A percentile compares a stretch with the other conserved stretches of the same genome.
These are phyloP conservation scores for Phylloporus sp. DNA, from an alignment of 768 basidiomycete species.

Conservation along the genomic window DNA sequence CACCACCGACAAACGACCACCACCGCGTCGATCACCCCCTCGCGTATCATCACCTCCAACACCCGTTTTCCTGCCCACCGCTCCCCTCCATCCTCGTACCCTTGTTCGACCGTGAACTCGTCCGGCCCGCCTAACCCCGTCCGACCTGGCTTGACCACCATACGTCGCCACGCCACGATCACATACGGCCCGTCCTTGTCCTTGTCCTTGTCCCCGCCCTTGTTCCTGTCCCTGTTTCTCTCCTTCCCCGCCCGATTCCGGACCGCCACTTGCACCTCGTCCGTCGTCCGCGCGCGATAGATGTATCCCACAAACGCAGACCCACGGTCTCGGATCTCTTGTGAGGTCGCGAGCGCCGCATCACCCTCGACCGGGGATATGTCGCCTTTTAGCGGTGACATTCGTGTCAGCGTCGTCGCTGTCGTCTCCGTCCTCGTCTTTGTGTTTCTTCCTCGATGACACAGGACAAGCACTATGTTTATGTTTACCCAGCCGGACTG, in stretches of 20 bases:
- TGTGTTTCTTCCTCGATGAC: no score
- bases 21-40: slow-evolving; percentile 69
- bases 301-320: slow-evolving; percentile 68
- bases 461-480: no score
- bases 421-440: no score
- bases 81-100: slow-evolving; percentile 74
- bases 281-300: slow-evolving; percentile 31
- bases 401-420: neutral
- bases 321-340: slow-evolving; percentile 70
- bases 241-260: neutral
- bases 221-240: neutral
- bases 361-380: no score
- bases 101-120: slow-evolving; percentile 64
- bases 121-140: slow-evolving; percentile 67
- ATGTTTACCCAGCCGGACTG: no score
- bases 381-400: no score
- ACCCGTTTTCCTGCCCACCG: slow-evolving; percentile 62
- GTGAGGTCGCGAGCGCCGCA: slow-evolving; percentile 43
- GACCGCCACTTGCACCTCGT: slow-evolving; percentile 41
- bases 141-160: slow-evolving; percentile 60
- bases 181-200: slow-evolving; percentile 41
- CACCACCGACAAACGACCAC: slow-evolving; percentile 75
- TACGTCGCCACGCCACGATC: slow-evolving; percentile 75
- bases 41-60: slow-evolving; percentile 62
- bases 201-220: neutral